phyloP scores from a whole-genome alignment of 306 rosid genomes.

The Vicia villosa region DNA sequence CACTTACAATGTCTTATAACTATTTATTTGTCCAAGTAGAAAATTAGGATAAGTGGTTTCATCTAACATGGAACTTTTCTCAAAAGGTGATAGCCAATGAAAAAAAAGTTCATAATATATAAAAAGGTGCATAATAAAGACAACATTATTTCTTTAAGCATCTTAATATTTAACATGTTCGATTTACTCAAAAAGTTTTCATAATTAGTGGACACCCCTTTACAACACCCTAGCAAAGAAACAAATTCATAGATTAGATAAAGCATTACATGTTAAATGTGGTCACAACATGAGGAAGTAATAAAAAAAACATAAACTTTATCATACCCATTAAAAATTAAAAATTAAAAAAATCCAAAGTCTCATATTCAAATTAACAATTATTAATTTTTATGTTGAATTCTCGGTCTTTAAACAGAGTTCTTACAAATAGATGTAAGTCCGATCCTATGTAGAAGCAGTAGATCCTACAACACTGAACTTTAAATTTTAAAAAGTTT shows the following conservation, averaged over 20 bases:
- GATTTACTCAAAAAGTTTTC: slow-evolving; percentile 17
- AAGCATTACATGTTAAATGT: slow-evolving; percentile 23
- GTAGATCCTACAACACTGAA: too few species aligned
- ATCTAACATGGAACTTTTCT: background rate
- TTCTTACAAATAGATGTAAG: too few species aligned
- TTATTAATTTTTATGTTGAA: too few species aligned
- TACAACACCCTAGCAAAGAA: slow-evolving; percentile 16
- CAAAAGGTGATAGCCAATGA: background rate
- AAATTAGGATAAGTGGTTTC: background rate
- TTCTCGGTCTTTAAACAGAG: too few species aligned
- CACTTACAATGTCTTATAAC: too few species aligned
- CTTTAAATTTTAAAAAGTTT: too few species aligned
- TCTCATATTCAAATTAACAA: too few species aligned
- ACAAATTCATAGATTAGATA: slow-evolving; percentile 35
- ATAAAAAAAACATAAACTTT: slow-evolving; percentile 15
- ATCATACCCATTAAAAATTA: background rate
- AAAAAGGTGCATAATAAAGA: slow-evolving; percentile 28
- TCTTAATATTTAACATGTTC: background rate
- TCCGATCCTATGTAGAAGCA: too few species aligned
- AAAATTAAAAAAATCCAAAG: background rate
- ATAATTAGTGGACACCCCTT: slow-evolving; percentile 34
- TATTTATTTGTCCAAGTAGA: too few species aligned
- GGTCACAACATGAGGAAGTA: background rate
- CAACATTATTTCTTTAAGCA: slow-evolving; percentile 30
- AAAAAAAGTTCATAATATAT: background rate